Evolutionary conservation across 2,329 filamentous ascomycete species (phyloP).

Genomic region (Oidium heveae): DNA sequence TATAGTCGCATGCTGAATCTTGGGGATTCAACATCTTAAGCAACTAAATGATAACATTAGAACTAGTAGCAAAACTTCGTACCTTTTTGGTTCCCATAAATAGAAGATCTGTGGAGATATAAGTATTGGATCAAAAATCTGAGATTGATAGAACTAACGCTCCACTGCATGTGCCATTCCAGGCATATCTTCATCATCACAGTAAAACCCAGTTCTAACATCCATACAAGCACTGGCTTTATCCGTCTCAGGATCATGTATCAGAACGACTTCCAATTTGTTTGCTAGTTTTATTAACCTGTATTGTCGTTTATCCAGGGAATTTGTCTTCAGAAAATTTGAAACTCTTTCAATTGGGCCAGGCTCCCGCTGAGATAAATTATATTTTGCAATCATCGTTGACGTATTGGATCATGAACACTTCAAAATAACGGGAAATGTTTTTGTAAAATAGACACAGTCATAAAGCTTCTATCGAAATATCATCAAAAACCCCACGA

Average conservation of each 20-base stretch:
- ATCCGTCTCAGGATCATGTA: constrained; percentile 85
- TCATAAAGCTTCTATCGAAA: no score
- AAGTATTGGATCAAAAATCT: background rate
- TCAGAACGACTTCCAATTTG: constrained; percentile 68
- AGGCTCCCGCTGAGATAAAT: background rate
- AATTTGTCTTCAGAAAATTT: constrained; percentile 56
- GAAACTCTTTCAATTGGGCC: constrained; percentile 22
- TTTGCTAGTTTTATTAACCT: constrained; percentile 73
- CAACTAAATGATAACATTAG: no score
- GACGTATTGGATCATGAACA: no score
- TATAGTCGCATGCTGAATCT: no score
- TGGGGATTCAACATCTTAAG: no score
- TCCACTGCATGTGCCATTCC: constrained; percentile 62
- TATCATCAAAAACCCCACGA: no score
- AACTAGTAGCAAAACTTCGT: constrained; percentile 1
- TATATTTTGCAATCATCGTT: background rate
- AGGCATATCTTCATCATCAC: constrained; percentile 71
- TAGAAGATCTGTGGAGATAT: constrained; percentile 27
- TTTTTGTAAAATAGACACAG: no score
- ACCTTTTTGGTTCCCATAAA: constrained; percentile 98
- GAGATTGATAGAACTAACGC: background rate
- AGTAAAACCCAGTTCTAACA: constrained; percentile 89
- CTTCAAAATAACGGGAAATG: no score
- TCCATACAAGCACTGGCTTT: constrained; percentile 91
- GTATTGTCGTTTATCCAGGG: constrained; percentile 67